Evolutionary conservation across 73 alveolate species (phyloP), one percentile per base, ranked within the genome.

Genomic region (Uronychia binucleata): DNA sequence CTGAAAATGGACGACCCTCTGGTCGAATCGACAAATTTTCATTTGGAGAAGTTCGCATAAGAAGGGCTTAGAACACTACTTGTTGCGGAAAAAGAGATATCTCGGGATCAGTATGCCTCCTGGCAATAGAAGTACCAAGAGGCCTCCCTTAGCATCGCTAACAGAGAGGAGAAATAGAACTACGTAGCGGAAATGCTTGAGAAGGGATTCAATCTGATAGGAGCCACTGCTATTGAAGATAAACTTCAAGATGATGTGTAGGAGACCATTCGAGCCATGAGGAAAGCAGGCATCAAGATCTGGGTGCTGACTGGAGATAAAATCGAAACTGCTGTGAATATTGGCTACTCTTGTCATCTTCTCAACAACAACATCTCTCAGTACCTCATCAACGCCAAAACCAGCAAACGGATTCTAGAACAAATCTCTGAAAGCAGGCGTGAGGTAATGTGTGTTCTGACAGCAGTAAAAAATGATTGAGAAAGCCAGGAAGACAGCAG

Each of bases 221-320:
- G 99, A 19, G 95, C 99, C 25, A 96, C 99, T 46, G 99, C 99
- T 1, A 96, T 98, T 31, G 99, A 98, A 88, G 99, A 98, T 86
- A 96, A 97, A 89, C 93, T 98, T 31, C 96, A 98, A 91, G 99
- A 97, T 81, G 92, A 94, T 58, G 98, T 97, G 26, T 88, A 82
- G 19, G 94, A 86, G 81, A 95, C 97, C 80, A 95, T 93, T 86
- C 84, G 35, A 83, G 77, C 59, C 75, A 74, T 93, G 88, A 95
- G 95, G 83, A 81, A 88, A 84, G 96, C 92, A 5, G 94, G 94
- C 35, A 87, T 90, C 46, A 97, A 97, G 81, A 91, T 97, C 30
- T 97, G 99, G 99, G 98, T 97, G 35, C 85, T 97, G 58, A 97
- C 99, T 8, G 99, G 99, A 30, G 99, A 97, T 86, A 97, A 97